A percentile compares a stretch with the other conserved stretches of the same genome.
These are phyloP conservation scores for Schizosaccharomyces cryophilus DNA, from an alignment of 805 yeast genomes.

Conservation along the genomic window DNA sequence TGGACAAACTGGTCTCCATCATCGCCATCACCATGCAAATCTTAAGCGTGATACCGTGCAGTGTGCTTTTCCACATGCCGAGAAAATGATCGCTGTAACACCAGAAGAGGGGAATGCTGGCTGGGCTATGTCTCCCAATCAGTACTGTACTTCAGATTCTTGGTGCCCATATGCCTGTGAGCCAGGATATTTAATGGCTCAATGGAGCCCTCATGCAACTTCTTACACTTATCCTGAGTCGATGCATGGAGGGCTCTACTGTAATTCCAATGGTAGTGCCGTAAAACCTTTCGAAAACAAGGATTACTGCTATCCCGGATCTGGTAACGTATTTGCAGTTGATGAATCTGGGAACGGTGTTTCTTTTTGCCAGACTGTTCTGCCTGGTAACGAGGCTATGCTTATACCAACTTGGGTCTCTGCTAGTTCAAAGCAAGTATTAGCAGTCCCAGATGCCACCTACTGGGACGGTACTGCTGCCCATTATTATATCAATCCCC, in stretches of 20 bases:
- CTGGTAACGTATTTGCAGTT: conserved; percentile 39
- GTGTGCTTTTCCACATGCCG: conserved; percentile 46
- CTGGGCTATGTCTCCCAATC: conserved; percentile 69
- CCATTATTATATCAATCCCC: conserved; percentile 63
- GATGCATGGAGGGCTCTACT: conserved; percentile 51
- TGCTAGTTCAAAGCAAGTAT: conserved; percentile 22
- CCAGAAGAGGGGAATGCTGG: conserved; percentile 38
- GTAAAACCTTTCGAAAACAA: conserved; percentile 33
- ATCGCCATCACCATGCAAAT: background rate
- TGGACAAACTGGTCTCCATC: background rate
- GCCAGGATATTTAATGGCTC: conserved; percentile 67
- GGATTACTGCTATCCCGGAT: conserved; percentile 52
- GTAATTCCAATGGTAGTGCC: conserved; percentile 44
- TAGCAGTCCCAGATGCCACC: conserved; percentile 58
- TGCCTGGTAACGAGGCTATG: conserved; percentile 91
- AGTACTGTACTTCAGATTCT: conserved; percentile 43
- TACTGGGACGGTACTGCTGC: conserved; percentile 48
- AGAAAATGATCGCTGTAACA: conserved; percentile 49
- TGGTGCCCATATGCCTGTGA: conserved; percentile 86
- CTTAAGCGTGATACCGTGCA: background rate
- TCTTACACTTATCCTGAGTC: conserved; percentile 54
- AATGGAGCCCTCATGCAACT: conserved; percentile 66
- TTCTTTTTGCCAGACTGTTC: conserved; percentile 77
- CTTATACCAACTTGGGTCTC: conserved; percentile 55
- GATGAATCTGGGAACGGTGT: conserved; percentile 34